Conservation (phyloP, 371 early-diverging fungal species). For the Vairimorpha necatrix region DNA sequence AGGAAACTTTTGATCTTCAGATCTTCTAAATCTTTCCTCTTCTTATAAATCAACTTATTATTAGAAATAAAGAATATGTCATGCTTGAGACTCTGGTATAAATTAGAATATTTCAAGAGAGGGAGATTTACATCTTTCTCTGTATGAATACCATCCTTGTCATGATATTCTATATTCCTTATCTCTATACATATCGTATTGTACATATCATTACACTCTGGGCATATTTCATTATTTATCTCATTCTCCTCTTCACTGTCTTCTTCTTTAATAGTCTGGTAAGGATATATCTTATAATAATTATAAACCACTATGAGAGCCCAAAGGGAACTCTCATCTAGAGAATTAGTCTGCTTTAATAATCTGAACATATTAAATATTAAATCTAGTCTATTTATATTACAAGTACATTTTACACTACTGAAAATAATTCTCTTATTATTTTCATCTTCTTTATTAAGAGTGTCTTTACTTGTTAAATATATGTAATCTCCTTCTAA, state of each 20-base stretch:
- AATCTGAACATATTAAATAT: neutral
- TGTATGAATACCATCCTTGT: constrained; percentile 9
- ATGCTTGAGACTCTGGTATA: constrained; percentile 14
- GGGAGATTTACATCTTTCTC: neutral
- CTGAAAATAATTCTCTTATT: neutral
- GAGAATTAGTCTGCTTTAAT: neutral
- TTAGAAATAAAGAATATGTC: constrained; percentile 19
- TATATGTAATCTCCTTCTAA: neutral
- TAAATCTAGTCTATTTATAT: neutral
- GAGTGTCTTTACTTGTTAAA: neutral
- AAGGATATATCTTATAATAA: neutral
- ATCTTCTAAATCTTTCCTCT: constrained; percentile 16
- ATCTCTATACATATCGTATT: constrained; percentile 14
- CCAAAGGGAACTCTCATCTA: neutral
- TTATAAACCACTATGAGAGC: neutral
- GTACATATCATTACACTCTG: neutral
- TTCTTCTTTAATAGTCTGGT: neutral
- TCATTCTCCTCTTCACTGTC: neutral
- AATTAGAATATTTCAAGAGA: constrained; percentile 17
- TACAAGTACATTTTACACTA: neutral
- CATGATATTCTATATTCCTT: neutral
- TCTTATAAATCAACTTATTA: constrained; percentile 15
- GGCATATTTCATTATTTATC: neutral
- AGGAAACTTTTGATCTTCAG: constrained; percentile 17
- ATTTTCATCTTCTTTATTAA: neutral